phyloP scores from a whole-genome alignment of 768 basidiomycete genomes.

The Daedalea quercina region DNA sequence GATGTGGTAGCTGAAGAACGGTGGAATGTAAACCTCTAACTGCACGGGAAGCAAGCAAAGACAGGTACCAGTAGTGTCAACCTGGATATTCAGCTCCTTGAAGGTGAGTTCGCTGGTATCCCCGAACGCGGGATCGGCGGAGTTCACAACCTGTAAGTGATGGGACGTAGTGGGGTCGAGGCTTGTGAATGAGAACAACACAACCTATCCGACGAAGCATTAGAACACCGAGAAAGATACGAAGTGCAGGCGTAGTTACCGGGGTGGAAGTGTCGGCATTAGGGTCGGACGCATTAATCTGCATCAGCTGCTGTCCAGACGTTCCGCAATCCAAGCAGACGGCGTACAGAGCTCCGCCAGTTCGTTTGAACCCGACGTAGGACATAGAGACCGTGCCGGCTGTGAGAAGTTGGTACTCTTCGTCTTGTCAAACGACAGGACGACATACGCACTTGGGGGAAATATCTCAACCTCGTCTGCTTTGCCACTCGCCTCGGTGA shows the following conservation, averaged over 20 bases:
- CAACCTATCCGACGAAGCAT: constrained; percentile 9
- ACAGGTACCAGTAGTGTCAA: neutral
- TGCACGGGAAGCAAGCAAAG: no score
- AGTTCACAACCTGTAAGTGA: constrained; percentile 21
- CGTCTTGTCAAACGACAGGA: neutral
- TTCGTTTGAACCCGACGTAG: constrained; percentile 23
- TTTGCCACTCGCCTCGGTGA: constrained; percentile 12
- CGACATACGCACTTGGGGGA: constrained; percentile 22
- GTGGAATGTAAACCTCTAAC: no score
- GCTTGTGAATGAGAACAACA: constrained; percentile 20
- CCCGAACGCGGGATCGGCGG: constrained; percentile 14
- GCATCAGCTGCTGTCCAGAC: constrained; percentile 10
- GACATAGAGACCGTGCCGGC: constrained; percentile 19
- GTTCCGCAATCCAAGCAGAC: constrained; percentile 25
- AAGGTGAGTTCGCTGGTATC: constrained; percentile 21
- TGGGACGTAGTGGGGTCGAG: constrained; percentile 22
- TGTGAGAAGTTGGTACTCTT: constrained; percentile 1
- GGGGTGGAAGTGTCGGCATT: constrained; percentile 13
- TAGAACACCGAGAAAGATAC: neutral
- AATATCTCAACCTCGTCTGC: constrained; percentile 15
- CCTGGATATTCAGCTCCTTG: constrained; percentile 15
- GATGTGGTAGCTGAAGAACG: no score
- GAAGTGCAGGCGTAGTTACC: constrained; percentile 8
- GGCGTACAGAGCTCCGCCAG: constrained; percentile 22
- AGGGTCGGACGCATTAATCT: constrained; percentile 19